These are phyloP conservation scores for Phytophthora foliorum DNA, from an alignment of 352 stramenopile genomes.

Conservation along the genomic window DNA sequence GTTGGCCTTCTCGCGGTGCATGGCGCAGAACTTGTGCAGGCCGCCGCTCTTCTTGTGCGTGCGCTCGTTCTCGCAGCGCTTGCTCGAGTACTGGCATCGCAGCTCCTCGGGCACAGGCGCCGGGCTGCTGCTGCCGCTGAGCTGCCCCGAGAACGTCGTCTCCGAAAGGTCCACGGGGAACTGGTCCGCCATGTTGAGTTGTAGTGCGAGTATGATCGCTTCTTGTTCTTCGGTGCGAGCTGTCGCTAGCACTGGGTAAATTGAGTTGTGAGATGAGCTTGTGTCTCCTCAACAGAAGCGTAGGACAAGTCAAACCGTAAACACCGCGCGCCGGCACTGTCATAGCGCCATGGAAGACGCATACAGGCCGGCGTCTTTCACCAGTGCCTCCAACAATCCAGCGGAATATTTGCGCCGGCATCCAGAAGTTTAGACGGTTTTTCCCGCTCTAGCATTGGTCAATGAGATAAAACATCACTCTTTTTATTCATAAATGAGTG, in stretches of 20 bases:
- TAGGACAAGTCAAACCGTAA: slow-evolving; percentile 44
- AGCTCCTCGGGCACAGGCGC: slow-evolving; percentile 42
- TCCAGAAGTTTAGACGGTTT: background rate
- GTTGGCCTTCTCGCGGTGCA: slow-evolving; percentile 79
- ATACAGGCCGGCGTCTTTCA: slow-evolving; percentile 8
- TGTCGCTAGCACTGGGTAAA: slow-evolving; percentile 38
- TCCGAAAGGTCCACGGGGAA: slow-evolving; percentile 23
- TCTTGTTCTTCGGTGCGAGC: slow-evolving; percentile 26
- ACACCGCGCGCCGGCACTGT: slow-evolving; percentile 20
- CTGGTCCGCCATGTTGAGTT: slow-evolving; percentile 31
- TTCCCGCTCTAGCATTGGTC: slow-evolving; percentile 20
- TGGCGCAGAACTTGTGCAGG: slow-evolving; percentile 80
- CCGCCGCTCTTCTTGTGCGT: slow-evolving; percentile 73
- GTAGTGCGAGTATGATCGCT: slow-evolving; percentile 4
- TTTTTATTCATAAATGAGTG: slow-evolving; percentile 5
- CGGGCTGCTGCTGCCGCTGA: slow-evolving; percentile 16
- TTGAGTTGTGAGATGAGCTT: slow-evolving; percentile 38
- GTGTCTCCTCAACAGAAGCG: slow-evolving; percentile 23
- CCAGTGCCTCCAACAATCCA: no score
- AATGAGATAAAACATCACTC: slow-evolving; percentile 5
- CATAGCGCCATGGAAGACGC: slow-evolving; percentile 21
- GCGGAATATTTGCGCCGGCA: background rate
- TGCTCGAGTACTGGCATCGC: slow-evolving; percentile 81
- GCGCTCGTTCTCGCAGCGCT: slow-evolving; percentile 66
- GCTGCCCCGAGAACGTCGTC: slow-evolving; percentile 17